These are phyloP conservation scores for Fraxinus greggii DNA, from an alignment of 305 asterid species.

Conservation along the genomic window DNA sequence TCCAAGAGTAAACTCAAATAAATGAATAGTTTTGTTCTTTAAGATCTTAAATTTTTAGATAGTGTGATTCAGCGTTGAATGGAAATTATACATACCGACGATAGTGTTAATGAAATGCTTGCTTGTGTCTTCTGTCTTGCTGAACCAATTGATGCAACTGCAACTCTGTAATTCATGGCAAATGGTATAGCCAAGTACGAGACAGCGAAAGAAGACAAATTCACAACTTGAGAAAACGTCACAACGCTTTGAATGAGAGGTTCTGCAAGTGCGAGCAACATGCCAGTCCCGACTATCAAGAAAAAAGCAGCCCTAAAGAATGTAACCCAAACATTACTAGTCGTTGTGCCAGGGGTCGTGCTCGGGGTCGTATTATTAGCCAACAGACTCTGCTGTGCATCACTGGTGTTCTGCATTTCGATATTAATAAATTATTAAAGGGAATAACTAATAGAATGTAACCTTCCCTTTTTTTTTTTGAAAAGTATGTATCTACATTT, in stretches of 20 bases:
- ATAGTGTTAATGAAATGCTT: constrained; percentile 51
- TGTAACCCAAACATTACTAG: constrained; percentile 28
- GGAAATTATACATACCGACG: constrained; percentile 32
- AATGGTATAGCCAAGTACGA: constrained; percentile 49
- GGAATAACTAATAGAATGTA: background rate
- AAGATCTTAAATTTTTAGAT: background rate
- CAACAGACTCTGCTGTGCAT: constrained; percentile 34
- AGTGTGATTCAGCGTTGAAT: background rate
- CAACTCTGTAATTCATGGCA: constrained; percentile 40
- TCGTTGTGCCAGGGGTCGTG: background rate
- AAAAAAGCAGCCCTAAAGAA: constrained; percentile 35
- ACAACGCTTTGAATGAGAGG: constrained; percentile 39
- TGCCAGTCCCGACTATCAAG: constrained; percentile 32
- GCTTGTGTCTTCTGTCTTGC: constrained; percentile 41
- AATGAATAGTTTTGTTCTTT: background rate
- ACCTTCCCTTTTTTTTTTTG: background rate
- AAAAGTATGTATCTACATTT: background rate
- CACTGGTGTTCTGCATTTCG: constrained; percentile 33
- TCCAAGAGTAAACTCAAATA: background rate
- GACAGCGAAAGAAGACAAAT: constrained; percentile 41
- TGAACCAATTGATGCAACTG: constrained; percentile 36
- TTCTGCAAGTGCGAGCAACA: constrained; percentile 28
- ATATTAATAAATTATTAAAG: background rate
- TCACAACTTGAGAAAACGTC: constrained; percentile 35
- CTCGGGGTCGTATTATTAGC: background rate